Percentiles rank a stretch among this genome's conserved stretches.
Evolutionary conservation across 1,284 basidiomycete species (phyloP).

Genomic region (Taiwanofungus camphoratus): DNA sequence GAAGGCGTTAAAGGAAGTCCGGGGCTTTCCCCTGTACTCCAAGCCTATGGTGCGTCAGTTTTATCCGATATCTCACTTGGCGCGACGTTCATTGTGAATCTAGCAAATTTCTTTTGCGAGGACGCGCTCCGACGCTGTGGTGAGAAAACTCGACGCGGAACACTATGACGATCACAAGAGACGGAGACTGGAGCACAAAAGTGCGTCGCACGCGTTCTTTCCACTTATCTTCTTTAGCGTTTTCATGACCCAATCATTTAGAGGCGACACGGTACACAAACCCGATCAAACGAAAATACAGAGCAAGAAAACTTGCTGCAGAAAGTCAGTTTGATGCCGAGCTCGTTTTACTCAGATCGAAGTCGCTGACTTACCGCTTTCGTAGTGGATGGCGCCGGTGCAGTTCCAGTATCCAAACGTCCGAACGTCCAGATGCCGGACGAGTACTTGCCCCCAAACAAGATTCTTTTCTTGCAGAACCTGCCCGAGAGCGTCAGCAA

Average conservation of each 20-base stretch:
- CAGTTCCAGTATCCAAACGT: conserved; percentile 62
- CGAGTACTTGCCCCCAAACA: conserved; percentile 99
- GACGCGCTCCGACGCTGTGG: conserved; percentile 85
- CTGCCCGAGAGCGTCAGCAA: conserved; percentile 88
- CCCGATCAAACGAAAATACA: conserved; percentile 80
- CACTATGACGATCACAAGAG: conserved; percentile 75
- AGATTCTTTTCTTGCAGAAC: conserved; percentile 97
- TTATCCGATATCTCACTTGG: not conserved
- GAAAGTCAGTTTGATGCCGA: conserved; percentile 51
- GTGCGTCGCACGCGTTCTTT: conserved; percentile 37
- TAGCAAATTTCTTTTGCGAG: conserved; percentile 93
- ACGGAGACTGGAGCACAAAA: conserved; percentile 73
- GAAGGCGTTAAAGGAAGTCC: conserved; percentile 88
- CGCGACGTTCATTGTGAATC: conserved; percentile 1
- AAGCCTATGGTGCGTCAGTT: conserved; percentile 80
- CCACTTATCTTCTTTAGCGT: not conserved
- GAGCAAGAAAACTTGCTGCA: conserved; percentile 72
- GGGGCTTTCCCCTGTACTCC: conserved; percentile 92
- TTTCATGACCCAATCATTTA: conserved; percentile 25
- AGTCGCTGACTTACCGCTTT: conserved; percentile 8
- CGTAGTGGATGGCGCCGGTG: conserved; percentile 64
- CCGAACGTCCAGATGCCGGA: conserved; percentile 94
- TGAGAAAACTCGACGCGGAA: conserved; percentile 64
- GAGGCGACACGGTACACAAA: conserved; percentile 81
- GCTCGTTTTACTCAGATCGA: conserved; percentile 5